Evolutionary conservation across 2,329 filamentous ascomycete genomes (phyloP).

Genomic region (Xylariales sp.): DNA sequence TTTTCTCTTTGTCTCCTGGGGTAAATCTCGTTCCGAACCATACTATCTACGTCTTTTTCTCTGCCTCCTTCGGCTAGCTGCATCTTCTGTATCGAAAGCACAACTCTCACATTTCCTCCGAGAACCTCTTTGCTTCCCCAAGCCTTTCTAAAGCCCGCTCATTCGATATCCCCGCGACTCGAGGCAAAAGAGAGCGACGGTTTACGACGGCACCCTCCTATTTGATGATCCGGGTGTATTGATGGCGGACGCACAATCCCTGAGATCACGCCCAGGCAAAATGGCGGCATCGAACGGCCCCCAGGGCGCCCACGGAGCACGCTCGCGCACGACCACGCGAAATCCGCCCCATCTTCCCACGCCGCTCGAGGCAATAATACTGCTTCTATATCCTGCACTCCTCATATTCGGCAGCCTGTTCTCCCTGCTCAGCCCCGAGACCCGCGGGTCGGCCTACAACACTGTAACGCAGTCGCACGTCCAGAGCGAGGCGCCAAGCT

Average conservation of each 20-base stretch:
- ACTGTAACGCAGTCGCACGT: conserved; percentile 58
- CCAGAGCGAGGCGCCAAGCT: conserved; percentile 61
- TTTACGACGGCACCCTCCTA: too few relatives aligned
- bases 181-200: too few relatives aligned
- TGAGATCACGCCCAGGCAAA: conserved; percentile 17
- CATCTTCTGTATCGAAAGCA: too few relatives aligned
- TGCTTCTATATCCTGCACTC: conserved; percentile 70
- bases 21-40: too few relatives aligned
- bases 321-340: conserved; percentile 23
- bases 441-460: conserved; percentile 61
- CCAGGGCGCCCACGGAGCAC: conserved; percentile 6
- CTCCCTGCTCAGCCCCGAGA: conserved; percentile 69
- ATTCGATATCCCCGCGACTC: too few relatives aligned
- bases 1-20: too few relatives aligned
- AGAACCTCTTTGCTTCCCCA: too few relatives aligned
- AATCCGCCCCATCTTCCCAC: conserved; percentile 64
- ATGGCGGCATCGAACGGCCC: conserved; percentile 15
- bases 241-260: conserved; percentile 17
- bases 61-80: too few relatives aligned
- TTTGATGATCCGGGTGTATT: too few relatives aligned
- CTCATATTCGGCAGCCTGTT: conserved; percentile 80
- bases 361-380: conserved; percentile 57
- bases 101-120: too few relatives aligned
- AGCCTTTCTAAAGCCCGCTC: too few relatives aligned
- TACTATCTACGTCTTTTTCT: too few relatives aligned